These are phyloP conservation scores for Funneliformis mosseae DNA, from an alignment of 192 early-diverging fungal genomes.

Conservation along the genomic window DNA sequence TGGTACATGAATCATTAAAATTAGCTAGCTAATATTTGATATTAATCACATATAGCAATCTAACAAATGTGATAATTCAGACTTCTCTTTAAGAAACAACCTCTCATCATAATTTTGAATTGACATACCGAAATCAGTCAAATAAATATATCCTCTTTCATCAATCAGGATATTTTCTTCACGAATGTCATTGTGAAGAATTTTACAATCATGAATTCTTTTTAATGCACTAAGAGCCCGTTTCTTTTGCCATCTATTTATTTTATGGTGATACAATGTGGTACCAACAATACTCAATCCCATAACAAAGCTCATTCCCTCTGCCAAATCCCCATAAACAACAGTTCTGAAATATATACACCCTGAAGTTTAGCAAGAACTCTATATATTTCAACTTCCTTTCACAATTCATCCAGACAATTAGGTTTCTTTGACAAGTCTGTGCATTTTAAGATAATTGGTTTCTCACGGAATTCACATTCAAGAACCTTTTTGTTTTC, in stretches of 20 bases:
- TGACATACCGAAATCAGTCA: not conserved
- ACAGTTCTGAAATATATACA: not conserved
- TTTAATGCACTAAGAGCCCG: not conserved
- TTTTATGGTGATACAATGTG: not conserved
- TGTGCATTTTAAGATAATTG: not conserved
- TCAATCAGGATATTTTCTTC: not conserved
- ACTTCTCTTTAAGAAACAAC: not conserved
- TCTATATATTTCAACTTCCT: constrained; percentile 2
- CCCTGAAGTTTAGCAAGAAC: constrained; percentile 10
- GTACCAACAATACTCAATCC: not conserved
- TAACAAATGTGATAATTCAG: not conserved
- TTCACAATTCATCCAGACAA: not conserved
- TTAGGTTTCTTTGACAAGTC: not conserved
- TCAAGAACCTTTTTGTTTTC: no score
- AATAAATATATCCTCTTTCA: not conserved
- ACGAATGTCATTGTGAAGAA: not conserved
- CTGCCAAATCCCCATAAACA: not conserved
- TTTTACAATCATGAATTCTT: not conserved
- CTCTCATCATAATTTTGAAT: not conserved
- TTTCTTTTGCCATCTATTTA: not conserved
- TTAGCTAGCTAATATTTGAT: no score
- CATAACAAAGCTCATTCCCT: not conserved
- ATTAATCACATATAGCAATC: not conserved
- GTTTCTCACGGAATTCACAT: no score
- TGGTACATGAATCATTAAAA: no score